phyloP scores from a whole-genome alignment of 1,284 basidiomycete genomes.

The Mycena sp. region DNA sequence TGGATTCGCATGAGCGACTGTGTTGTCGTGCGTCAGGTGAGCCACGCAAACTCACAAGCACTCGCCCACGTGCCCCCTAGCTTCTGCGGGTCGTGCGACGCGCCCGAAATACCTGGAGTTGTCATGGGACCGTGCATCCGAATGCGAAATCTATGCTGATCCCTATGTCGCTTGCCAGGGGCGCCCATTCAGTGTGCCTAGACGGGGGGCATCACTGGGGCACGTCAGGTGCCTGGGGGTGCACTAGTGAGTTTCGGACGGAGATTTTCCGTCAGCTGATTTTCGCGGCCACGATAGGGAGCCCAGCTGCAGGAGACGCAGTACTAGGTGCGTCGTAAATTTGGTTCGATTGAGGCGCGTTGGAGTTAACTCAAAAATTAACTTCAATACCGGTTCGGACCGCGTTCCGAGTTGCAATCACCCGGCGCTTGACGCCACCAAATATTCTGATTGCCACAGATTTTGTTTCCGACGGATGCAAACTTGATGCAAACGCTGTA shows the following conservation, averaged over 20 bases:
- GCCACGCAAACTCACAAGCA: background rate
- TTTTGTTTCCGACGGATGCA: slow-evolving; percentile 5
- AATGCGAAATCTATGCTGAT: background rate
- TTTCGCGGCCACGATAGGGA: background rate
- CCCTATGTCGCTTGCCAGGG: background rate
- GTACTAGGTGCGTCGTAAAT: background rate
- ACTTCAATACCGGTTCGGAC: background rate
- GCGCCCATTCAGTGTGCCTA: background rate
- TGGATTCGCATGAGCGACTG: background rate
- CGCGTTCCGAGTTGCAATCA: background rate
- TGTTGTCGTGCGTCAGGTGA: slow-evolving; percentile 15
- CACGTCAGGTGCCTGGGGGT: slow-evolving; percentile 3
- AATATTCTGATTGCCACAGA: background rate
- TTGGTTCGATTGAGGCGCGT: background rate
- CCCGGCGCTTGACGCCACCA: background rate
- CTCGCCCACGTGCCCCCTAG: slow-evolving; percentile 3
- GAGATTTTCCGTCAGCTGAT: slow-evolving; percentile 18
- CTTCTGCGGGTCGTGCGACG: background rate
- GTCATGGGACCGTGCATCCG: slow-evolving; percentile 16
- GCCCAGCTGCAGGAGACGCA: background rate
- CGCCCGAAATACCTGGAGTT: background rate
- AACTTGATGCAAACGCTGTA: too few relatives aligned
- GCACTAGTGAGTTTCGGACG: background rate
- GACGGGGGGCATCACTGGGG: background rate
- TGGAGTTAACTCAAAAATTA: background rate